A percentile compares a stretch with the other conserved stretches of the same genome.
Evolutionary conservation across 352 stramenopile genomes (phyloP).

Genomic region (Pythium inflatum): DNA sequence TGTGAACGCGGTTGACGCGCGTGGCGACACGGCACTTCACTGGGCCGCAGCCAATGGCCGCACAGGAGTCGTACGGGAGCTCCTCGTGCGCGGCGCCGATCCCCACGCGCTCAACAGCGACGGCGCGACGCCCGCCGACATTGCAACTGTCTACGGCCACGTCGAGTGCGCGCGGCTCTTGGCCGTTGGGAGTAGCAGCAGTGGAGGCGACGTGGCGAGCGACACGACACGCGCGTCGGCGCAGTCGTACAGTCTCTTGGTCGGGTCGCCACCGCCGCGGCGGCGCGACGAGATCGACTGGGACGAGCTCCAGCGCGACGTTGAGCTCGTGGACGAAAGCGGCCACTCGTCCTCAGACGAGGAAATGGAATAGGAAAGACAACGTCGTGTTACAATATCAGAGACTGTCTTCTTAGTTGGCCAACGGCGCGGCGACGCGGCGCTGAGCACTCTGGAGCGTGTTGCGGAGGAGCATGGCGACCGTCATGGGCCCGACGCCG

Average conservation of each 20-base stretch:
- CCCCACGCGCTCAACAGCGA: conserved; percentile 57
- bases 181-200: neutral
- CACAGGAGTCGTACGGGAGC: conserved; percentile 35
- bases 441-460: conserved; percentile 58
- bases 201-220: too few species aligned
- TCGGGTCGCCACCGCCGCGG: too few species aligned
- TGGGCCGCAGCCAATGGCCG: conserved; percentile 63
- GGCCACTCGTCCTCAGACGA: conserved; percentile 69
- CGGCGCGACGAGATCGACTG: conserved; percentile 48
- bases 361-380: conserved; percentile 12
- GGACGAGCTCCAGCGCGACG: conserved; percentile 70
- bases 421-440: conserved; percentile 28
- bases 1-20: conserved; percentile 42
- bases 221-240: conserved; percentile 13
- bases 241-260: conserved; percentile 42
- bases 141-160: conserved; percentile 51
- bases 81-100: conserved; percentile 56
- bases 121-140: conserved; percentile 54
- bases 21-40: conserved; percentile 73
- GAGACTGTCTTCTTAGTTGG: too few species aligned
- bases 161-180: conserved; percentile 49
- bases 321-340: conserved; percentile 78
- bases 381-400: too few species aligned
- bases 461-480: conserved; percentile 93
- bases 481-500: conserved; percentile 98